Conservation (phyloP, 192 early-diverging fungal genomes). For the Spinellus fusiger region DNA sequence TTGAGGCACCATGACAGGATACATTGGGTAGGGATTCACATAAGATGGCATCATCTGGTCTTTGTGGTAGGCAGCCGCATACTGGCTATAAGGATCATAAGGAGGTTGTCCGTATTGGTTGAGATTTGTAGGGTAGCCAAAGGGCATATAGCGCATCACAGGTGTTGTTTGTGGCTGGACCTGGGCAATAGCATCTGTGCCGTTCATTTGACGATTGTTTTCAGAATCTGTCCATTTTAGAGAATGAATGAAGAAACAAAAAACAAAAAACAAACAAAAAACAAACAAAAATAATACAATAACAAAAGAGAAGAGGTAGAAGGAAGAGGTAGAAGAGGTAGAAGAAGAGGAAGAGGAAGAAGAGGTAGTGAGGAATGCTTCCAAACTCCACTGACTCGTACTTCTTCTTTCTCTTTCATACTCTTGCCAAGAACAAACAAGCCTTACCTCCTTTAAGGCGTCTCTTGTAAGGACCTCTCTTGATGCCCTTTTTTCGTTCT, state of each 20-base stretch:
- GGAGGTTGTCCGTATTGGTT: slow-evolving; percentile 18
- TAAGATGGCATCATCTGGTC: slow-evolving; percentile 11
- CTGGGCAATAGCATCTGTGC: not conserved
- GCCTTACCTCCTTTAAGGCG: slow-evolving; percentile 28
- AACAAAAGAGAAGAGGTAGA: not conserved
- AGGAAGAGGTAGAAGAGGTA: no score
- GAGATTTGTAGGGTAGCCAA: slow-evolving; percentile 15
- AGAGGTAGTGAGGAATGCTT: not conserved
- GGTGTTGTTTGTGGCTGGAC: not conserved
- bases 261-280: not conserved
- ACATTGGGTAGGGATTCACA: not conserved
- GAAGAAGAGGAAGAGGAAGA: not conserved
- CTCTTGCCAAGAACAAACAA: not conserved
- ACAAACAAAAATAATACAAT: not conserved
- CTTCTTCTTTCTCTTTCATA: not conserved
- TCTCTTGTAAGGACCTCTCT: slow-evolving; percentile 79
- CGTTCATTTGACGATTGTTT: not conserved
- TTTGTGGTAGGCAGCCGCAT: slow-evolving; percentile 10
- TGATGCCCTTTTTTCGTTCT: slow-evolving; percentile 76
- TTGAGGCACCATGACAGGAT: slow-evolving; percentile 6
- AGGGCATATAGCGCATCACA: not conserved
- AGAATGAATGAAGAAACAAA: not conserved
- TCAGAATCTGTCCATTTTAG: not conserved
- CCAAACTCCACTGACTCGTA: not conserved
- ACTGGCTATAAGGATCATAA: slow-evolving; percentile 11